Base-by-base conservation (phyloP, 2,329 filamentous ascomycete species). In the Triangularia setosa region DNA sequence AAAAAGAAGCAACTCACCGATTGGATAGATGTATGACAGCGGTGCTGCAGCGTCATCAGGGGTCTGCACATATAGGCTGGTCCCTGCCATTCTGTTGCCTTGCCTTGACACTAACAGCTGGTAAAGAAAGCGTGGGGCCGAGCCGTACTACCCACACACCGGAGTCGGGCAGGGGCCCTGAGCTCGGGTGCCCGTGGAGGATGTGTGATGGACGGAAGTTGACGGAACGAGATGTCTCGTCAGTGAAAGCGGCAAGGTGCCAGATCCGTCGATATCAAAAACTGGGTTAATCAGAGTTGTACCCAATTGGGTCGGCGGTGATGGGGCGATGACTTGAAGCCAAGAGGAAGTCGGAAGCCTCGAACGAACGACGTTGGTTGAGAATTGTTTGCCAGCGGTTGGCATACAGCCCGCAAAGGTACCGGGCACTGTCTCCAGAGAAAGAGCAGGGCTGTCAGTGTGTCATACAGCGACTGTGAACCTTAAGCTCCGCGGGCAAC, bases 1-100 rank as follows among this genome's bases (percentile, higher is more conserved):
- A 40, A 56, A 56, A 27, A 53, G 60, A n/a, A 57, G 62, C 52
- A 73, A 75, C 83, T 81, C 76, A 85, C 84, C 84, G 76, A 85
- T 83, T 75, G 83, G 84, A 71, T 77, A 79, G 69, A 86, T 79
- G 76, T 80, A 83, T 67, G 79, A 80, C 67, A 77, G 76, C 70
- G 76, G 77, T 76, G 79, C 77, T 74, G 68, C 66, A 68, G 67
- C 68, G 61, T 66, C 68, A 48, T 73, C 79, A 78, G 78, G 79
- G 78, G 76, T 79, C 73, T 78, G 79, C 78, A 79, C 78, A 60
- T 58, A 71, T 72, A 72, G 23, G 40, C 48, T 44, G 25, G 58
- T 71, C 68, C 73, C 72, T 71, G 78, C 78, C 78, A 79, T 79
- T 70, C 69, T 74, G 68, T 27, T 55, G 25, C 71, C 63, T 69